Evolutionary conservation across 169 alveolate genomes (phyloP), one percentile per base, ranked within the genome.

Genomic region (Plasmodium fragile): DNA sequence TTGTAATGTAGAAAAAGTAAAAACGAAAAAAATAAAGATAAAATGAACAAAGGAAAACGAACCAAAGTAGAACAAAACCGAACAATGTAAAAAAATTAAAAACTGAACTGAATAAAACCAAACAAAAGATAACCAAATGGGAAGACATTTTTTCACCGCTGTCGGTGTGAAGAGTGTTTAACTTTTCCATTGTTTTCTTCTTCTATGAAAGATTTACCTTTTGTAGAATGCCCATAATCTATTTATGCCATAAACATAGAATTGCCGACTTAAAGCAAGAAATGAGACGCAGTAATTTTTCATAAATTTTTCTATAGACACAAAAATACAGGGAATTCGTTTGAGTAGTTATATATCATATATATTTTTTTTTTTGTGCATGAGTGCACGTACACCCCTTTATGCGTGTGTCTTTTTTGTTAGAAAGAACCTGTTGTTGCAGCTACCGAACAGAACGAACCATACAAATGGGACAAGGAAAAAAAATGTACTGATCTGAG

Each of bases 381-480:
- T 43, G 18, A n/a, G 75, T 80, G 7, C 32, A 80, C 55, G 18
- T 45, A n/a, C 55, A 18, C 30, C 55, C 69, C 32, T 80, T 28
- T 16, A 16, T 13, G 25, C 36, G 43, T 18, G 34, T 36, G 32
- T 25, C 28, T 65, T 55, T 32, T 25, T 8, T 82, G 32, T 49
- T 25, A 59, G 75, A 59, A 81, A 11, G 52, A 81, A 81, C 43
- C 91, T 81, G 91, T 81, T 59, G 91, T 81, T 30, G 32, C 80
- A 55, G 22, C 78, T 1, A n/a, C 18, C 59, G 0, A 16, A 32
- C 28, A 65, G 41, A 65, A 28, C n/a, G 7, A 34, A 45, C 55
- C 55, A 18, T 11, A 65, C 79, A 34, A 28, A 59, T 55, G 79
- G 13, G 59, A 59, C 16, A 81, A 55, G n/a, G n/a, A 59, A 69